A percentile compares a stretch with the other conserved stretches of the same genome.
Evolutionary conservation across 257 asterid species (phyloP).

Genomic region (Paraleonurus japonicus): DNA sequence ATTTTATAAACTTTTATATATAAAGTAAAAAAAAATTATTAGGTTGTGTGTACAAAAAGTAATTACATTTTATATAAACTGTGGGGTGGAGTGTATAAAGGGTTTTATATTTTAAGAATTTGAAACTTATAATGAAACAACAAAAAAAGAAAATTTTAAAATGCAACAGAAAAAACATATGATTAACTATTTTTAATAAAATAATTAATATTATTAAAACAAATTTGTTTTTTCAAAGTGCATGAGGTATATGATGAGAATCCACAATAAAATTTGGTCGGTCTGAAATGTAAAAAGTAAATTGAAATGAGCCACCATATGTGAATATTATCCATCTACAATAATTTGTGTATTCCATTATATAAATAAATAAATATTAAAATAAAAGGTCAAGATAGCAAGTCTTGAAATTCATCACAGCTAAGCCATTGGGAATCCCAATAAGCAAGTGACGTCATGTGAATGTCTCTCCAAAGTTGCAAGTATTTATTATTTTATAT

Average conservation of each 20-base stretch:
- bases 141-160: too few relatives aligned
- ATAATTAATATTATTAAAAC: too few relatives aligned
- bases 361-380: background rate
- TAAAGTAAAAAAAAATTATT: too few relatives aligned
- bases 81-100: too few relatives aligned
- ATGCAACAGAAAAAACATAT: too few relatives aligned
- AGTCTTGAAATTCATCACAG: slow-evolving; percentile 14
- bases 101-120: too few relatives aligned
- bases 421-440: slow-evolving; percentile 24
- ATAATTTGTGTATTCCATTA: background rate
- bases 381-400: background rate
- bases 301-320: background rate
- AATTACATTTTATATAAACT: too few relatives aligned
- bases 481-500: background rate
- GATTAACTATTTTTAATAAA: too few relatives aligned
- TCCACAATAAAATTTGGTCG: background rate
- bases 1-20: too few relatives aligned
- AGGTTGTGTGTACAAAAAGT: too few relatives aligned
- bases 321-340: background rate
- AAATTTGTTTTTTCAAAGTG: background rate
- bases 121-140: too few relatives aligned
- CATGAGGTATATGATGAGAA: background rate
- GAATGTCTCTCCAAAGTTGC: background rate
- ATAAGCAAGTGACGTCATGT: slow-evolving; percentile 23
- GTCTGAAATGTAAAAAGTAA: background rate